Evolutionary conservation across 2,329 filamentous ascomycete species (phyloP), one percentile per base, ranked within the genome.

Genomic region (Fusarium annulatum): DNA sequence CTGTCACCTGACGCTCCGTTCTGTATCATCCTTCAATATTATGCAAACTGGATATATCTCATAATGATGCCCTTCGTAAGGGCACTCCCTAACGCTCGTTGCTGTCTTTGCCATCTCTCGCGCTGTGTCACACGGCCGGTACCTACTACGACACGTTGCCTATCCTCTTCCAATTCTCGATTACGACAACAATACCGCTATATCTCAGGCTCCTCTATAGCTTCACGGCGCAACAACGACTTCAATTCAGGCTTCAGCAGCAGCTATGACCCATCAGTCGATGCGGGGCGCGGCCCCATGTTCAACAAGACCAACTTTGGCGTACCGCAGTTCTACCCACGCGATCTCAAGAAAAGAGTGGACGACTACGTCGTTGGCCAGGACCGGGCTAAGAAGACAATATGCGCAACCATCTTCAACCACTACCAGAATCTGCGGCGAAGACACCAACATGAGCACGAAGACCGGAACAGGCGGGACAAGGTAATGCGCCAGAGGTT

Each of bases 351-450:
- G 86, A 91, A 94, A 79, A 93, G 96, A 78, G 90, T 98, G 38
- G 96, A 99, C 81, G 93, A 96, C 80, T 99, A 97, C 81, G 96
- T 99, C 3, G 96, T 99, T 8, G 96, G 96, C 45, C 96, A 99
- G 82, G 94, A 98, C 75, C 91, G 94, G 67, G 95, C 96, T 21
- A 96, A 99, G 87, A 97, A 97, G 82, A 94, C 95, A 19, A 91
- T 98, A 72, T 96, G 94, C 73, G 92, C 96, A 7, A 95, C 96
- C 11, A 93, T 99, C 34, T 98, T 97, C 85, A 98, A 98, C 80
- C 96, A 99, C 81, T 98, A 98, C 80, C 94, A 98, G 82, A 90
- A 94, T 52, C 89, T 97, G 67, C 91, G 95, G 30, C 89, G 94
- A 78, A 87, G 94, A 55, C 90, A 92, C 67, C 90, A 96, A 74